Conservation (phyloP, 306 rosid species). For the Sicyos edulis region DNA sequence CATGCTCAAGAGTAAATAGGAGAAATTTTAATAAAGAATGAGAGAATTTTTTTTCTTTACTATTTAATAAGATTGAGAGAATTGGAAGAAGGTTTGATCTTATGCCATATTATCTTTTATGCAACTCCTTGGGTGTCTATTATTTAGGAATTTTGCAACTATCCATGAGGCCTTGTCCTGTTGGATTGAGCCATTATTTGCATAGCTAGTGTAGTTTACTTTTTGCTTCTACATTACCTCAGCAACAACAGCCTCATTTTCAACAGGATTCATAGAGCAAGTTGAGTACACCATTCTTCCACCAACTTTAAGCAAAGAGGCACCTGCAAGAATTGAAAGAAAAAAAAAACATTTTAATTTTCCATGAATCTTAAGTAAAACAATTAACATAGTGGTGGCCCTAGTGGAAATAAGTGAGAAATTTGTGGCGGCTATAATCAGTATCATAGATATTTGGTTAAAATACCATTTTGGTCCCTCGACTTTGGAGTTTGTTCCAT, state of each 20-base stretch:
- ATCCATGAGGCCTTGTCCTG: neutral
- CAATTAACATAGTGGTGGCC: neutral
- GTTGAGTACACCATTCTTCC: constrained; percentile 98
- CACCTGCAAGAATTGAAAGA: constrained; percentile 44
- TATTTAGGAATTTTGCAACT: neutral
- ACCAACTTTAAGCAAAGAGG: constrained; percentile 80
- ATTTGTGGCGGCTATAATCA: constrained; percentile 4
- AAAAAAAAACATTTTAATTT: constrained; percentile 5
- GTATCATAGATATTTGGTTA: neutral
- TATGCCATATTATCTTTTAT: neutral
- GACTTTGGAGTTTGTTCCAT: no score
- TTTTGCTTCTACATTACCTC: constrained; percentile 48
- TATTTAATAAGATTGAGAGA: neutral
- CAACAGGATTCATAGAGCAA: constrained; percentile 97
- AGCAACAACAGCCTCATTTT: constrained; percentile 94
- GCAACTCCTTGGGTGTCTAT: neutral
- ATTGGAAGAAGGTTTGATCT: neutral
- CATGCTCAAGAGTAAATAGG: neutral
- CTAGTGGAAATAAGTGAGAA: neutral
- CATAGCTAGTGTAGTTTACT: neutral
- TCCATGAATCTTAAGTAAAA: neutral
- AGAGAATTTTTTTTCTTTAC: no score
- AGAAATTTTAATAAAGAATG: neutral
- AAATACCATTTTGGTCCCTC: no score
- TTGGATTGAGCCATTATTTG: neutral